Conservation (phyloP, 129 eudicot genomes). For the Artemisia annua region DNA sequence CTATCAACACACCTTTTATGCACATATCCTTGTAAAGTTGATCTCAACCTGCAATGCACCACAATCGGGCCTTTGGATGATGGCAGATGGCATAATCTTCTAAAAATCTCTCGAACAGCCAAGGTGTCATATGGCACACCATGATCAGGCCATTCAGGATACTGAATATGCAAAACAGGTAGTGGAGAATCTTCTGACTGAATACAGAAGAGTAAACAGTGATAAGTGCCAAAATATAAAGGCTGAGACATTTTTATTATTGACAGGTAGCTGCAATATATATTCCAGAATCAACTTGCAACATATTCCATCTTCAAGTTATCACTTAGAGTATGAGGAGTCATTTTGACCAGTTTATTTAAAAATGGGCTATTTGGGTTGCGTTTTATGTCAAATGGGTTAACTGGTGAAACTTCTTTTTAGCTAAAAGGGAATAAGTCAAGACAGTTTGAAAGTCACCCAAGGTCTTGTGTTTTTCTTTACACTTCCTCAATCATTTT, state of each 20-base stretch:
- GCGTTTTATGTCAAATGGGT: no score
- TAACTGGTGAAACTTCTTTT: no score
- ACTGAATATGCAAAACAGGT: constrained; percentile 77
- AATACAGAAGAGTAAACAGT: constrained; percentile 16
- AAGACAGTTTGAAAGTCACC: no score
- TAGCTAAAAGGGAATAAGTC: no score
- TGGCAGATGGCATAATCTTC: constrained; percentile 53
- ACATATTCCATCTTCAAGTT: no score
- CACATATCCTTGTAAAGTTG: constrained; percentile 15
- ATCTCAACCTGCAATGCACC: constrained; percentile 92
- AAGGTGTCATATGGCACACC: constrained; percentile 84
- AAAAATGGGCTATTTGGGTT: no score
- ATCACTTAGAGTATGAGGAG: no score
- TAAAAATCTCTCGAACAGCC: constrained; percentile 87
- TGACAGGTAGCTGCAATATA: not conserved
- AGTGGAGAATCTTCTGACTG: constrained; percentile 79
- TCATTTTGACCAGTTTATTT: no score
- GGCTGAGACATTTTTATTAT: not conserved
- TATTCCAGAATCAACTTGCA: no score
- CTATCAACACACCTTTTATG: constrained; percentile 5
- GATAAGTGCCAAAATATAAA: not conserved
- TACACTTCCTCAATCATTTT: no score
- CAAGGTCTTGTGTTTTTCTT: no score
- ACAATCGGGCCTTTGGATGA: constrained; percentile 82
- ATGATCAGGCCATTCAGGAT: constrained; percentile 99